Evolutionary conservation across 805 yeast species (phyloP).

Genomic region (Yarrowia divulgata): DNA sequence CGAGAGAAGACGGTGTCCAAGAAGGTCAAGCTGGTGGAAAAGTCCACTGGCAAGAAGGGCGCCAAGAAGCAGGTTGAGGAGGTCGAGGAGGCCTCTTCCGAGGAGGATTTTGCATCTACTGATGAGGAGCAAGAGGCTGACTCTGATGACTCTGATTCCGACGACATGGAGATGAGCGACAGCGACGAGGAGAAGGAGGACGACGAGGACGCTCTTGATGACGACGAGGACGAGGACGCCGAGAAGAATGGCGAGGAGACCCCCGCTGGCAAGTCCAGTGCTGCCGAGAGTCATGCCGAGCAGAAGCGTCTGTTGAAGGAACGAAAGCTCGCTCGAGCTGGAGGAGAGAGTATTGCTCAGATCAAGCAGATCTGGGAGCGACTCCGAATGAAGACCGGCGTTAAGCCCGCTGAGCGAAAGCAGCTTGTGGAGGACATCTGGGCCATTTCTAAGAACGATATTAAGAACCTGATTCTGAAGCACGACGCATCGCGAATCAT

Average conservation of each 20-base stretch:
- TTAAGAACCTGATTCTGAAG: slow-evolving; percentile 85
- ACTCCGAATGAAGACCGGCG: slow-evolving; percentile 81
- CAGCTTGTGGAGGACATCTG: slow-evolving; percentile 84
- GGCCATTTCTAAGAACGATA: slow-evolving; percentile 77
- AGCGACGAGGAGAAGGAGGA: slow-evolving; percentile 40
- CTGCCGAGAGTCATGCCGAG: slow-evolving; percentile 78
- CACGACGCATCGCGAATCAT: slow-evolving; percentile 97
- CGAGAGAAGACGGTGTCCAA: slow-evolving; percentile 33
- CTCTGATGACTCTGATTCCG: slow-evolving; percentile 40
- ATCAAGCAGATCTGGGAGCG: slow-evolving; percentile 92
- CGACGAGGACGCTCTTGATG: slow-evolving; percentile 43
- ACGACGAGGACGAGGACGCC: slow-evolving; percentile 48
- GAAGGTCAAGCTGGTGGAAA: slow-evolving; percentile 32
- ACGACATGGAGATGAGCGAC: slow-evolving; percentile 30
- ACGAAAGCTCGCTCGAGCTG: slow-evolving; percentile 83
- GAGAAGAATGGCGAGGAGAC: slow-evolving; percentile 48
- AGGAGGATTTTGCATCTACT: slow-evolving; percentile 34
- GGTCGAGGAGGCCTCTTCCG: slow-evolving; percentile 20
- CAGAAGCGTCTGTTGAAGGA: slow-evolving; percentile 80
- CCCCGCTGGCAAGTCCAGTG: slow-evolving; percentile 52
- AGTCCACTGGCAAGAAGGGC: slow-evolving; percentile 24
- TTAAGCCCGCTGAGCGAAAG: slow-evolving; percentile 77
- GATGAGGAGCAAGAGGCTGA: slow-evolving; percentile 33
- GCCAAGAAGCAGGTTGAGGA: slow-evolving; percentile 22
- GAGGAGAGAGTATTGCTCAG: slow-evolving; percentile 84